Percentiles rank a stretch among this genome's conserved stretches.
Evolutionary conservation across 2,329 filamentous ascomycete species (phyloP).

Genomic region (Cladophialophora yegresii): DNA sequence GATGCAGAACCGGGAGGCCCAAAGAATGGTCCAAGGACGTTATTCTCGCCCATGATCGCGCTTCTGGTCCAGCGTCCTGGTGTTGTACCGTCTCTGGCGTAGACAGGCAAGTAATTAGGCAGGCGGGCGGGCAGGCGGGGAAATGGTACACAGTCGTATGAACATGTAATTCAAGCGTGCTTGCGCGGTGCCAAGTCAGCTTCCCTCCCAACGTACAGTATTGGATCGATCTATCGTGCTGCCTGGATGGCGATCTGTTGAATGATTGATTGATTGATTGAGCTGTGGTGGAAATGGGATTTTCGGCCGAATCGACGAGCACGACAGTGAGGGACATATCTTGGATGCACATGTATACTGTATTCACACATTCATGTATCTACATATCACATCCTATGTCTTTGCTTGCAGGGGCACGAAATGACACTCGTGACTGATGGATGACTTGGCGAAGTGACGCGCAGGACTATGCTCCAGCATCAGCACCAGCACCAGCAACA

Average conservation of each 20-base stretch:
- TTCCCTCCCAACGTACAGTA: too few species aligned
- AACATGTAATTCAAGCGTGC: neutral
- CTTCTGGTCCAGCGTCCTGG: conserved; percentile 47
- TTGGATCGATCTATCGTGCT: too few species aligned
- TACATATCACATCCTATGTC: neutral
- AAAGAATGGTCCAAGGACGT: conserved; percentile 14
- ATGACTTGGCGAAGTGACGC: neutral
- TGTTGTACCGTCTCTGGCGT: conserved; percentile 36
- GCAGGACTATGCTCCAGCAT: neutral
- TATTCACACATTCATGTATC: neutral
- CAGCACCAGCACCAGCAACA: neutral
- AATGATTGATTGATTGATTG: neutral
- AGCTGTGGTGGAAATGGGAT: neutral
- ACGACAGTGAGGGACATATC: too few species aligned
- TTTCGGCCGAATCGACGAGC: neutral
- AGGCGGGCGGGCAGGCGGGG: neutral
- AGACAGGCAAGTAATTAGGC: neutral
- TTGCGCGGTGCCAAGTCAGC: too few species aligned
- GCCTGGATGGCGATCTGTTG: neutral
- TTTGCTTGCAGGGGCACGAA: neutral
- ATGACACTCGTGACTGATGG: neutral
- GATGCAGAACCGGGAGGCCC: neutral
- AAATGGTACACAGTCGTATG: neutral
- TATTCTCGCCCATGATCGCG: conserved; percentile 55
- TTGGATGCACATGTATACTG: too few species aligned